Conservation (phyloP, 129 eudicot species). For the Oenanthe sinensis region DNA sequence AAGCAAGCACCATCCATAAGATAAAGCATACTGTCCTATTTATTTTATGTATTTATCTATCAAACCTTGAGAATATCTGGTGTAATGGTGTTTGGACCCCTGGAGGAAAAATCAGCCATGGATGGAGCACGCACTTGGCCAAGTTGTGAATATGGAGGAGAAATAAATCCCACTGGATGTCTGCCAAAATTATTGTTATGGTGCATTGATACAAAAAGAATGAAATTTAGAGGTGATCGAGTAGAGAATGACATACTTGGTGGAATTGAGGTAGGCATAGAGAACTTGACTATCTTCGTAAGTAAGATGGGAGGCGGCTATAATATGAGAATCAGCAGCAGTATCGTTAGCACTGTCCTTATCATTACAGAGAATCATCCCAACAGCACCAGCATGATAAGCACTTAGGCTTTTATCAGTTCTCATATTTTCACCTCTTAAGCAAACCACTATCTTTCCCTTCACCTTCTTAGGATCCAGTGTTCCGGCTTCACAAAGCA, state of each 20-base stretch:
- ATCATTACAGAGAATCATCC: conserved; percentile 67
- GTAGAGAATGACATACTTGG: conserved; percentile 24
- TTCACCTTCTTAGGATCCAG: conserved; percentile 54
- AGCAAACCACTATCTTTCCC: conserved; percentile 67
- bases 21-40: background rate
- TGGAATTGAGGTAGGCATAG: conserved; percentile 41
- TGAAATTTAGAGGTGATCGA: background rate
- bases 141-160: conserved; percentile 23
- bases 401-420: conserved; percentile 50
- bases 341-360: conserved; percentile 34
- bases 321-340: conserved; percentile 48
- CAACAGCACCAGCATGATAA: conserved; percentile 56
- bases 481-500: conserved; percentile 37
- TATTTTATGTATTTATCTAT: background rate
- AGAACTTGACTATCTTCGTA: conserved; percentile 34
- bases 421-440: conserved; percentile 49
- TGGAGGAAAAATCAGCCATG: conserved; percentile 76
- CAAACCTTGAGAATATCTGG: conserved; percentile 79
- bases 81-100: conserved; percentile 60
- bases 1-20: background rate
- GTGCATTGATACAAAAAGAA: background rate
- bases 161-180: conserved; percentile 40
- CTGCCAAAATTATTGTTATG: conserved; percentile 17
- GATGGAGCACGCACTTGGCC: conserved; percentile 53
- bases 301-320: conserved; percentile 9